These are phyloP conservation scores for Aphanomyces astaci DNA, from an alignment of 352 stramenopile species.

Conservation along the genomic window DNA sequence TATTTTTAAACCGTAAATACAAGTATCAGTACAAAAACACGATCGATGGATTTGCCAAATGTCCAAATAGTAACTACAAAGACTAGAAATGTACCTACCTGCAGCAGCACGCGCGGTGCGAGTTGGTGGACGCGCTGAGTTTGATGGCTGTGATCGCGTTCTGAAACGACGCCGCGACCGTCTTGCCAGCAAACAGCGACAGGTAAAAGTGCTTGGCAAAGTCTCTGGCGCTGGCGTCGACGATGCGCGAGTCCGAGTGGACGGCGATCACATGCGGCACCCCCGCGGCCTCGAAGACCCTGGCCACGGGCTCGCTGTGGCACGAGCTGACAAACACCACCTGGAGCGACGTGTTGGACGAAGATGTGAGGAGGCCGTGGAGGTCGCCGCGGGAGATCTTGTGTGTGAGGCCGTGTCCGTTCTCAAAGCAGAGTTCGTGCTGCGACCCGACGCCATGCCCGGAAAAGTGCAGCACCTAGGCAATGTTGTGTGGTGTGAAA, in stretches of 20 bases:
- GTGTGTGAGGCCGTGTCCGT: conserved; percentile 61
- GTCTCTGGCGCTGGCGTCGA: conserved; percentile 66
- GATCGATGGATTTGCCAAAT: too few relatives aligned
- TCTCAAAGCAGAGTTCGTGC: conserved; percentile 64
- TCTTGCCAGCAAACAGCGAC: conserved; percentile 65
- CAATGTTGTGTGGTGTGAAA: neutral
- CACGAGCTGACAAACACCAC: conserved; percentile 82
- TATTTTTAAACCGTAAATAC: too few relatives aligned
- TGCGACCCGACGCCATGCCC: conserved; percentile 62
- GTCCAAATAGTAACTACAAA: too few relatives aligned
- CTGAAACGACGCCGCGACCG: conserved; percentile 59
- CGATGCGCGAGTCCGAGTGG: conserved; percentile 66
- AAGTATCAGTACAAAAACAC: too few relatives aligned
- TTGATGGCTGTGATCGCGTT: conserved; percentile 64
- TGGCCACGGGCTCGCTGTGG: conserved; percentile 78
- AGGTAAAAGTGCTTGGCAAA: conserved; percentile 83
- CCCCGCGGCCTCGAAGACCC: conserved; percentile 81
- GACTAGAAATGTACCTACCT: too few relatives aligned
- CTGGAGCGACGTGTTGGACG: conserved; percentile 34
- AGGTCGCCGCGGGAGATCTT: conserved; percentile 60
- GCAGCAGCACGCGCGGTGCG: conserved; percentile 60
- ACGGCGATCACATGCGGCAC: conserved; percentile 89
- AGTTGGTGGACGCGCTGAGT: conserved; percentile 48
- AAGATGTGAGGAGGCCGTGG: conserved; percentile 56
- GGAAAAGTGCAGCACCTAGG: conserved; percentile 71